These are phyloP conservation scores for Aspergillus aculeatus DNA, from an alignment of 2,329 filamentous ascomycete genomes.

Conservation along the genomic window DNA sequence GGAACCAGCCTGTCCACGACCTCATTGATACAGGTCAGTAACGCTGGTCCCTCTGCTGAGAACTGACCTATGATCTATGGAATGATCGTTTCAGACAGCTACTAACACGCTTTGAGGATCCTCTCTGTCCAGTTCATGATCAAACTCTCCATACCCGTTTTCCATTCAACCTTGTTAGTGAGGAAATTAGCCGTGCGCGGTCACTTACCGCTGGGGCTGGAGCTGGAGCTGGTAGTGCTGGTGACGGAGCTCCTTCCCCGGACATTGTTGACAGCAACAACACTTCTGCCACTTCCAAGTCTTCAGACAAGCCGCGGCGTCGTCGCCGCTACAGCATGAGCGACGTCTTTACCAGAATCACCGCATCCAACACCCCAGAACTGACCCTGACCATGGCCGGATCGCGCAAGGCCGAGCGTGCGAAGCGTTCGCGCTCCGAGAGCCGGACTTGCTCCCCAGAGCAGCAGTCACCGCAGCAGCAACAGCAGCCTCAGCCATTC, in stretches of 20 bases:
- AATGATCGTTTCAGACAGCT: background rate
- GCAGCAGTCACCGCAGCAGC: too few relatives aligned
- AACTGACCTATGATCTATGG: too few relatives aligned
- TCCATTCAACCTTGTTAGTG: slow-evolving; percentile 24
- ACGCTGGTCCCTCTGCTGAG: background rate
- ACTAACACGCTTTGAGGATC: too few relatives aligned
- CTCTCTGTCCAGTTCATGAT: background rate
- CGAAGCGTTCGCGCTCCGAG: background rate
- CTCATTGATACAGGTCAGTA: slow-evolving; percentile 19
- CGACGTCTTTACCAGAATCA: slow-evolving; percentile 17
- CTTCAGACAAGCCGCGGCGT: slow-evolving; percentile 1
- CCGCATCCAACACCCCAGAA: background rate
- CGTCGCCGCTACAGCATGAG: slow-evolving; percentile 30
- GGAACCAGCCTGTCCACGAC: slow-evolving; percentile 17
- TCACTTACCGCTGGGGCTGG: background rate
- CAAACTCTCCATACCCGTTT: slow-evolving; percentile 23
- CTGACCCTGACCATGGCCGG: background rate
- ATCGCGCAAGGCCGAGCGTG: background rate
- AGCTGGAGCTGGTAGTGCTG: too few relatives aligned
- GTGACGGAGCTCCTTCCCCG: background rate
- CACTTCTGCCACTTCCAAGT: background rate
- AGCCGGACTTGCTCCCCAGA: slow-evolving; percentile 4
- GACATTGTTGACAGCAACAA: background rate
- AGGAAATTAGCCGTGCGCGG: slow-evolving; percentile 7
- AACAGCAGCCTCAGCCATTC: background rate